Conservation (phyloP, 805 yeast genomes). For the Candida nemodendra region DNA sequence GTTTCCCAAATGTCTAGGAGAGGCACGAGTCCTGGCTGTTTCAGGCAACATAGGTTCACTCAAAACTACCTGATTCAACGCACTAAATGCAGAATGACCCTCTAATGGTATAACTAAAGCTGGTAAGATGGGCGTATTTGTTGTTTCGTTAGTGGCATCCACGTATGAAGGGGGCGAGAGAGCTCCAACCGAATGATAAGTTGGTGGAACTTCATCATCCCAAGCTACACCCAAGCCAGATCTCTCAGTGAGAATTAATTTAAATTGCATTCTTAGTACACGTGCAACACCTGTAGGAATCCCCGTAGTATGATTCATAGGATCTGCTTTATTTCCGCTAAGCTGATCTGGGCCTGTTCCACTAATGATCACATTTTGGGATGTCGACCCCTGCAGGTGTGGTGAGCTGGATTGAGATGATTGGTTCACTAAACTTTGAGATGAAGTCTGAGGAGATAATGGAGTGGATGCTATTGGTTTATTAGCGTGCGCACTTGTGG, state of each 20-base stretch:
- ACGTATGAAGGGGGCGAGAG: slow-evolving; percentile 85
- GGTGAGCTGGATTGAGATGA: slow-evolving; percentile 15
- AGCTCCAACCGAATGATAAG: slow-evolving; percentile 79
- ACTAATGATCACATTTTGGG: slow-evolving; percentile 17
- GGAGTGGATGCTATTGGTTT: slow-evolving; percentile 18
- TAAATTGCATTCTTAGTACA: slow-evolving; percentile 91
- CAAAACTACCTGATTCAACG: slow-evolving; percentile 15
- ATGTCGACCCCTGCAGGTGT: slow-evolving; percentile 12
- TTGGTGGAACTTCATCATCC: slow-evolving; percentile 99
- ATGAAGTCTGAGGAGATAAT: slow-evolving; percentile 5
- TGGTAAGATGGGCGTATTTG: slow-evolving; percentile 15
- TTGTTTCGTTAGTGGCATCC: slow-evolving; percentile 24
- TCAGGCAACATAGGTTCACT: slow-evolving; percentile 15
- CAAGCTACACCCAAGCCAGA: slow-evolving; percentile 96
- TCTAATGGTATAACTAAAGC: slow-evolving; percentile 26
- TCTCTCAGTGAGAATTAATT: slow-evolving; percentile 77
- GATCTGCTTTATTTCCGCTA: slow-evolving; percentile 28
- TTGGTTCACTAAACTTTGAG: slow-evolving; percentile 1
- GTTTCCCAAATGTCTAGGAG: slow-evolving; percentile 1
- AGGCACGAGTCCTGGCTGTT: slow-evolving; percentile 9
- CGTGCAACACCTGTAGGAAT: slow-evolving; percentile 94
- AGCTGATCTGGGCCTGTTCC: slow-evolving; percentile 33
- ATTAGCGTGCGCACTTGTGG: slow-evolving; percentile 20
- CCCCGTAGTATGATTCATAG: slow-evolving; percentile 43
- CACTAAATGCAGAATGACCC: slow-evolving; percentile 3